A percentile compares a stretch with the other conserved stretches of the same genome.
phyloP scores from a whole-genome alignment of 257 asterid species.

The Catharanthus roseus region DNA sequence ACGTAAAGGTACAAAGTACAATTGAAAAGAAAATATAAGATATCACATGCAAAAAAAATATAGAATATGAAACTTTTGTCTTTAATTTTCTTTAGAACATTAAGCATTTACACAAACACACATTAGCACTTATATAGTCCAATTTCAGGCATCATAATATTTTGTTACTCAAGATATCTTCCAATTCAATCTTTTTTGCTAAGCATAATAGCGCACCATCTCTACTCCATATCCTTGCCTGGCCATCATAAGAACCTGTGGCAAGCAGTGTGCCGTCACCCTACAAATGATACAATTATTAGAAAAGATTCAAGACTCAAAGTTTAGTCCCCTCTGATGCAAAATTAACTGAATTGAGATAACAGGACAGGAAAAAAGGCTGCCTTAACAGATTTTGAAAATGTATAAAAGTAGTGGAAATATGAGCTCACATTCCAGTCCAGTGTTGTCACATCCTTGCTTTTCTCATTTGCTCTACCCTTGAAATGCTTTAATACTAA shows the following conservation, averaged over 20 bases:
- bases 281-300: conserved; percentile 34
- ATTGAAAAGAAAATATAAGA: background rate
- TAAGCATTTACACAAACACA: background rate
- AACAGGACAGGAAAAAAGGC: background rate
- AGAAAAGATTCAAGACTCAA: background rate
- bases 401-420: background rate
- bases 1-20: background rate
- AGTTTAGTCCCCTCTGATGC: background rate
- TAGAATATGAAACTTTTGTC: background rate
- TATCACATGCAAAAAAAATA: background rate
- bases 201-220: conserved; percentile 52
- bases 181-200: background rate
- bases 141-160: background rate
- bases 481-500: conserved; percentile 77
- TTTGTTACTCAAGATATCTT: conserved; percentile 13
- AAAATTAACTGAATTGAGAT: background rate
- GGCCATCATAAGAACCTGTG: conserved; percentile 98
- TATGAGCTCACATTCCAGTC: conserved; percentile 84
- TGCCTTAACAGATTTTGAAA: background rate
- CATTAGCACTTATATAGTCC: background rate
- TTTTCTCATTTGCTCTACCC: conserved; percentile 85
- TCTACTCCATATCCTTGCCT: conserved; percentile 93
- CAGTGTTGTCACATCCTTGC: conserved; percentile 98
- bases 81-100: background rate
- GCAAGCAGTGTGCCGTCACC: conserved; percentile 92